Conservation (phyloP, 208 protist genomes). For the Leishmania gerbilli region DNA sequence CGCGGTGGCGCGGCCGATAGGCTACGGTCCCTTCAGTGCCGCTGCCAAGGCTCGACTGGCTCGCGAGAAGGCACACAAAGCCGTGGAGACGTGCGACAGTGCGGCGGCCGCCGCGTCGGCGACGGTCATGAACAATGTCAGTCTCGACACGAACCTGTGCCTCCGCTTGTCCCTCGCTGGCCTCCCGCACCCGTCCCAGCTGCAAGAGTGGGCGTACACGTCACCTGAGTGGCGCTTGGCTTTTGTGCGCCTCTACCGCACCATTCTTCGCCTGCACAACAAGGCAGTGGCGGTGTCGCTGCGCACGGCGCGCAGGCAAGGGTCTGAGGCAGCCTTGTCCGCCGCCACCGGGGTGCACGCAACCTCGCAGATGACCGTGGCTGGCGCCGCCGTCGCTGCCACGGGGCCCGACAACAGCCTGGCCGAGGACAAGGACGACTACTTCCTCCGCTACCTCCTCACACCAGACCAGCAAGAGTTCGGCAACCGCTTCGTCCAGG, state of each 20-base stretch:
- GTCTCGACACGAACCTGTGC: slow-evolving; percentile 46
- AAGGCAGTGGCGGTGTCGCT: slow-evolving; percentile 67
- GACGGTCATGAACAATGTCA: slow-evolving; percentile 51
- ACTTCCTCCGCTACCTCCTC: slow-evolving; percentile 59
- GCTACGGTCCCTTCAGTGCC: slow-evolving; percentile 66
- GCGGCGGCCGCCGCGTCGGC: slow-evolving; percentile 5
- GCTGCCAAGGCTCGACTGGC: slow-evolving; percentile 37
- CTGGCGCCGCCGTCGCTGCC: neutral
- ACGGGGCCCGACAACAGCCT: neutral
- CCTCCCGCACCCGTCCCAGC: slow-evolving; percentile 65
- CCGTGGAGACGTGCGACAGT: neutral
- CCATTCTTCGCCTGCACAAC: slow-evolving; percentile 82
- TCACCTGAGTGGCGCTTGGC: slow-evolving; percentile 62
- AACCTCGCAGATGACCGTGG: neutral
- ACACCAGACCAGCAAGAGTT: slow-evolving; percentile 76
- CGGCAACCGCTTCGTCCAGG: slow-evolving; percentile 84
- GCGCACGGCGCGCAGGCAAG: slow-evolving; percentile 20
- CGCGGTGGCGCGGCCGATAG: slow-evolving; percentile 18
- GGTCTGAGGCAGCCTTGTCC: slow-evolving; percentile 34
- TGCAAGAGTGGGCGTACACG: slow-evolving; percentile 38
- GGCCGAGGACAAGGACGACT: slow-evolving; percentile 29
- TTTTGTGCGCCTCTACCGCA: slow-evolving; percentile 76
- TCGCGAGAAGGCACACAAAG: slow-evolving; percentile 12
- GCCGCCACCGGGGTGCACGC: slow-evolving; percentile 34
- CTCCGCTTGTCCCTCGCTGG: slow-evolving; percentile 62